Evolutionary conservation across 164 flowering plant genomes (phyloP).

Genomic region (Stephania japonica): DNA sequence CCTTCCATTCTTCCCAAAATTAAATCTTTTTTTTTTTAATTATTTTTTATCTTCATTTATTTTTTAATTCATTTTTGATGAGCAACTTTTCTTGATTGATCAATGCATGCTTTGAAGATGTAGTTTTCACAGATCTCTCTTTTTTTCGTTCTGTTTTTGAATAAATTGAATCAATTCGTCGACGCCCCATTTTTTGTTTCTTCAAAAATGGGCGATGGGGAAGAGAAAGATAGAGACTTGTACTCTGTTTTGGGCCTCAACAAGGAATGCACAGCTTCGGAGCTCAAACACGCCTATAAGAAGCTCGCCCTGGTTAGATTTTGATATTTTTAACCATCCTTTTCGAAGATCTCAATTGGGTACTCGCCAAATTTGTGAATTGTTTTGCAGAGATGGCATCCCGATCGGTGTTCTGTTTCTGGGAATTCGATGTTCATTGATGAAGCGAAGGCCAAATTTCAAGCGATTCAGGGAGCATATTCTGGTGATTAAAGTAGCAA

Average conservation of each 20-base stretch:
- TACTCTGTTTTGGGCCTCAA: constrained; percentile 71
- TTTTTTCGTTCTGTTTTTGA: not conserved
- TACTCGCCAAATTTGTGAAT: not conserved
- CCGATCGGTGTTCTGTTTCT: constrained; percentile 76
- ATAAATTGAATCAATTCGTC: not conserved
- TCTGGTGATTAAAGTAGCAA: constrained; percentile 46
- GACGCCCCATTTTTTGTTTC: not conserved
- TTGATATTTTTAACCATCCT: not conserved
- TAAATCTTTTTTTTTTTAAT: not conserved
- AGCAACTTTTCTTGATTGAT: constrained; percentile 10
- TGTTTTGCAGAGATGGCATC: constrained; percentile 81
- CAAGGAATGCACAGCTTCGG: constrained; percentile 65
- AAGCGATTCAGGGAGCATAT: constrained; percentile 89
- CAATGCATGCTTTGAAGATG: constrained; percentile 12
- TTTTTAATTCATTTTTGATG: not conserved
- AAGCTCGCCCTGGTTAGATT: constrained; percentile 80
- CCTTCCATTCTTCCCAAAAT: not conserved
- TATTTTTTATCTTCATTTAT: no score
- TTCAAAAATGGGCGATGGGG: constrained; percentile 41
- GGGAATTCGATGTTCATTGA: constrained; percentile 66
- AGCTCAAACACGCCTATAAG: constrained; percentile 74
- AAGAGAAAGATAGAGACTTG: constrained; percentile 42
- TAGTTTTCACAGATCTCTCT: not conserved
- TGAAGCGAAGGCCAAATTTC: constrained; percentile 87
- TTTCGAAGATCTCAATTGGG: not conserved